Base-by-base conservation (phyloP, 805 yeast species). In the Tanozyma kutaoensis region DNA sequence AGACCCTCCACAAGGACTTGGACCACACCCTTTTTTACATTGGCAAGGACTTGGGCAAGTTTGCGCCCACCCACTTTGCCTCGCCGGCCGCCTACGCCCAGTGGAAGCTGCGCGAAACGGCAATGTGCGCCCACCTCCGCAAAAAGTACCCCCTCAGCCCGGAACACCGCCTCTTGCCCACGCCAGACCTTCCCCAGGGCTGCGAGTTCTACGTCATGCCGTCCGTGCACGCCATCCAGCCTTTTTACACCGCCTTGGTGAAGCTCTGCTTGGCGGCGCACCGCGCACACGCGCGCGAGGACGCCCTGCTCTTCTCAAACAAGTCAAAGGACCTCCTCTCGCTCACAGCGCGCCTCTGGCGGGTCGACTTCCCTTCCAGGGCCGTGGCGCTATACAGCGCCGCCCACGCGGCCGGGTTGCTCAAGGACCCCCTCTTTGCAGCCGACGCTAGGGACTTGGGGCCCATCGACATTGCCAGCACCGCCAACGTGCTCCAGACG, bases 331-430 rank as follows among this genome's bases (percentile, higher is more conserved):
- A 55, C 24, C 44, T 76, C 9, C 38, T 76, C 3, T 5, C 17
- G 5, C 45, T 57, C 11, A 66, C 69, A 28, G 52, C 69, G 5
- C 58, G 53, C 22, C 55, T 67, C 28, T 79, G 91, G 91, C 52
- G 78, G 31, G 45, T 76, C 4, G 65, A 62, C 32, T 46, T 45
- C 5, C 52, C 71, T 0, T 56, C 80, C 0, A 50, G 66, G 26
- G 66, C 72, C 0, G 56, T 66, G 1, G 37, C 69, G 6, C 32
- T 73, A 5, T 69, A 62, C 29, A 62, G 72, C 4, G 75, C 77
- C 1, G 53, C 54, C 9, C 60, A 55, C 31, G 33, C 48, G 22
- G 32, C 52, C 4, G 55, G 57, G 3, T 29, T 47, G 13, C 29
- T 56, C 27, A 39, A 43, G 21, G 63, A 55, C 24, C 40, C 44